A percentile compares a stretch with the other conserved stretches of the same genome.
These are phyloP conservation scores for Daldinia childiae DNA, from an alignment of 495 filamentous ascomycete genomes.

Conservation along the genomic window DNA sequence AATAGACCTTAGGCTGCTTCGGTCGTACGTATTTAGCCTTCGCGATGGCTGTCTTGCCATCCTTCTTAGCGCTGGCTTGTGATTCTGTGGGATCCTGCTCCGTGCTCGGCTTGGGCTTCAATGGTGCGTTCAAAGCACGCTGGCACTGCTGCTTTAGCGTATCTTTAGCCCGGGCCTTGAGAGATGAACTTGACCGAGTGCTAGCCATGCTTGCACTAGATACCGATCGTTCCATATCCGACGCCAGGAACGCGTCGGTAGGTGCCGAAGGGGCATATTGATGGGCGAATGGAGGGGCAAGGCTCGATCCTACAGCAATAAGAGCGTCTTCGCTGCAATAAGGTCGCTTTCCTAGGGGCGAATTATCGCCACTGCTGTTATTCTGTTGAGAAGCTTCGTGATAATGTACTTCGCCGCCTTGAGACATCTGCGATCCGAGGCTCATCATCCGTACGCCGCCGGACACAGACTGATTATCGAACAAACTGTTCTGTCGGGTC, in stretches of 20 bases:
- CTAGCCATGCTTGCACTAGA: slow-evolving; percentile 57
- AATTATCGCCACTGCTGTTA: slow-evolving; percentile 40
- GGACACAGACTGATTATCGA: slow-evolving; percentile 50
- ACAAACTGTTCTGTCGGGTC: slow-evolving; percentile 57
- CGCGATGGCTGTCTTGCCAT: slow-evolving; percentile 65
- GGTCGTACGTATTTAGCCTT: slow-evolving; percentile 78
- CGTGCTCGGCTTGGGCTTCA: slow-evolving; percentile 53
- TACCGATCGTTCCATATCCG: slow-evolving; percentile 56
- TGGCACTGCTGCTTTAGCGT: slow-evolving; percentile 50
- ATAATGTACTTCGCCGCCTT: slow-evolving; percentile 38
- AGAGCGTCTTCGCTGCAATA: slow-evolving; percentile 44
- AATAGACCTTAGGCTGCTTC: slow-evolving; percentile 78
- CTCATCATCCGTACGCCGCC: slow-evolving; percentile 55
- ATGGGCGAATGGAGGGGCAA: slow-evolving; percentile 46
- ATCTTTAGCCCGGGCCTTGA: slow-evolving; percentile 56
- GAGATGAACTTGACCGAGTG: slow-evolving; percentile 48
- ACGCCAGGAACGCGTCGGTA: slow-evolving; percentile 35
- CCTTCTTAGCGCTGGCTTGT: slow-evolving; percentile 45
- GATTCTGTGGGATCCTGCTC: slow-evolving; percentile 41
- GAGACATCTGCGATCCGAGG: slow-evolving; percentile 55
- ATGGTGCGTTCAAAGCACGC: slow-evolving; percentile 42
- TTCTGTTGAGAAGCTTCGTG: slow-evolving; percentile 45
- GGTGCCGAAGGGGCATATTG: slow-evolving; percentile 48
- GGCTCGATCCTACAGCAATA: slow-evolving; percentile 50
- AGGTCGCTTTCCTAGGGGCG: slow-evolving; percentile 48